Percentiles rank a stretch among this genome's conserved stretches.
Conservation (phyloP, 306 rosid genomes). For the Trifolium repens region DNA sequence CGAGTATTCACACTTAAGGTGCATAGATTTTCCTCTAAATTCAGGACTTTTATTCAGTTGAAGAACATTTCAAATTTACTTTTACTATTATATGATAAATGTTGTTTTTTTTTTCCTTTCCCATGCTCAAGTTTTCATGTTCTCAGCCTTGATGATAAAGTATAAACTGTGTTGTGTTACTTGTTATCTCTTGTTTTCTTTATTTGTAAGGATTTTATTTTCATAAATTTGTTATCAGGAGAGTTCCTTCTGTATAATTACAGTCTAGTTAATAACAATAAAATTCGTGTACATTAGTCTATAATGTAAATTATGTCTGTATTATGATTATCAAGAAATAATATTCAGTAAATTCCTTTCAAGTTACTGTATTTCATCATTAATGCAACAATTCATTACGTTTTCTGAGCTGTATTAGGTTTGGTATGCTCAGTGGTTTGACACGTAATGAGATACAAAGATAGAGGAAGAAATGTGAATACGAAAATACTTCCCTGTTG, state of each 20-base stretch:
- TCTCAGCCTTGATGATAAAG: constrained; percentile 21
- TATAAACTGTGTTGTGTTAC: not conserved
- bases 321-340: constrained; percentile 1
- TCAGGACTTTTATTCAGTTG: not conserved
- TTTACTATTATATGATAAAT: not conserved
- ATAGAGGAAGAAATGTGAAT: constrained; percentile 27
- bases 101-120: constrained; percentile 9
- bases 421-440: constrained; percentile 27
- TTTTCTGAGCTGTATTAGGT: constrained; percentile 1
- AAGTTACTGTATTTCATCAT: constrained; percentile 5
- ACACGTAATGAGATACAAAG: constrained; percentile 30
- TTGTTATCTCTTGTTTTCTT: not conserved
- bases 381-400: not conserved
- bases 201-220: not conserved
- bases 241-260: not conserved
- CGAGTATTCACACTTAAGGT: constrained; percentile 96
- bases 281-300: constrained; percentile 10
- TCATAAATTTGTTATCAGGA: not conserved
- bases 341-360: constrained; percentile 2
- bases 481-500: constrained; percentile 26
- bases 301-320: not conserved
- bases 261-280: not conserved
- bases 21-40: constrained; percentile 35
- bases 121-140: not conserved
- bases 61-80: constrained; percentile 19